Evolutionary conservation across 177 flowering plant species (phyloP).

Genomic region (Vitis hybrid): DNA sequence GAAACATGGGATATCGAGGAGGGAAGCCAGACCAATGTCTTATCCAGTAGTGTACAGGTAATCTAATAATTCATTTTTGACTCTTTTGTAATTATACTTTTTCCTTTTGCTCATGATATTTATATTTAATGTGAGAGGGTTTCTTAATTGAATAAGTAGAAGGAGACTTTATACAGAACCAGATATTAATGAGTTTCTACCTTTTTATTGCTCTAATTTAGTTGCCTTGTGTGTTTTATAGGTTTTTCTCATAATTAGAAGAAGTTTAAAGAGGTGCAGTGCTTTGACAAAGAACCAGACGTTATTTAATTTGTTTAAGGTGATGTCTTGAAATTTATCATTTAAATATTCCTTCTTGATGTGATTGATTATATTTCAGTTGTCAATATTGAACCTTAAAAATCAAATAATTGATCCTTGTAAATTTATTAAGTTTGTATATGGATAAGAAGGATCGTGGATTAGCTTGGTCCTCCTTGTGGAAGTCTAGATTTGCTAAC

Average conservation of each 20-base stretch:
- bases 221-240: conserved; percentile 22
- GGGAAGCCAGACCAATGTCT: conserved; percentile 88
- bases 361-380: neutral
- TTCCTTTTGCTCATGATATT: neutral
- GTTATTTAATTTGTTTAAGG: conserved; percentile 84
- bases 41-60: conserved; percentile 98
- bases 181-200: neutral
- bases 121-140: neutral
- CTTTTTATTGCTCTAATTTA: conserved; percentile 2
- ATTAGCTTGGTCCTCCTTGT: too few species aligned
- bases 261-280: conserved; percentile 92
- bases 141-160: neutral
- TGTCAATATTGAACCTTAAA: too few species aligned
- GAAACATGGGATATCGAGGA: conserved; percentile 99
- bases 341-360: neutral
- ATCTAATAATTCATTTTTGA: neutral
- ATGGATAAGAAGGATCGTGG: too few species aligned
- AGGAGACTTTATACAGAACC: neutral
- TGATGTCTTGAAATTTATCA: conserved; percentile 20
- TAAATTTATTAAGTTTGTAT: too few species aligned
- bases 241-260: conserved; percentile 89
- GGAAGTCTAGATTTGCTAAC: too few species aligned
- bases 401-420: too few species aligned
- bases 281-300: conserved; percentile 92
- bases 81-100: neutral